Evolutionary conservation across 768 basidiomycete species (phyloP), one percentile per base, ranked within the genome.

Genomic region (Saitozyma podzolica): DNA sequence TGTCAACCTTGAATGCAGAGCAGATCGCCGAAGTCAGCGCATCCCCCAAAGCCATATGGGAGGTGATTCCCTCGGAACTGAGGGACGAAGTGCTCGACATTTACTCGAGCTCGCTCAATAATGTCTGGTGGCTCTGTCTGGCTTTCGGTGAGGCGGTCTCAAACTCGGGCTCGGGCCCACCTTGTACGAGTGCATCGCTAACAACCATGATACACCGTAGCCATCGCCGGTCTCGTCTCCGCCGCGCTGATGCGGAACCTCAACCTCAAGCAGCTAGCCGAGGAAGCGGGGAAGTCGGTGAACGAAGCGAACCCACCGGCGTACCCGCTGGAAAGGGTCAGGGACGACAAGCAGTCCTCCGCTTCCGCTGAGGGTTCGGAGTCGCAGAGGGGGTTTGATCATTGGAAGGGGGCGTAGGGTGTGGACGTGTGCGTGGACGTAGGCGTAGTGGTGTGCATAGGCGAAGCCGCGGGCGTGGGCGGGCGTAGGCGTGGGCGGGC

Each of bases 51-150:
- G 50, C 60, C 3, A 52, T 68, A 17, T 68, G 67, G 67, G 56
- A 59, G 5, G 57, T 40, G 9, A 58, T 65, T 7, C 61, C 59
- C 0, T 14, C 13, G 4, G 17, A 13, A 6, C 11, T 64, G 19
- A 47, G 54, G 6, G 29, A n/a, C 29, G 39, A 17, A 1, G 59
- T 61, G 10, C 54, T 67, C 17, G 62, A 63, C 40, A 47, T 55
- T 19, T 67, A 67, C 41, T 64, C 58, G 7, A 19, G 52, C 6
- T 40, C 62, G 4, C 41, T 67, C 42, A 48, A 52, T 11, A 59
- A 64, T 49, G 67, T 65, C 9, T 69, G 64, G 50, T 69, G 67
- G 64, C 54, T 63, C 9, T 55, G 57, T 40, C 39, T 65, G n/a
- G 61, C 62, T 20, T 63, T 65, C 39, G 52, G 64, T 61, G 43